Percentiles rank a stretch among this genome's conserved stretches.
Conservation (phyloP, 2,329 filamentous ascomycete species). For the Xylariales sp. region DNA sequence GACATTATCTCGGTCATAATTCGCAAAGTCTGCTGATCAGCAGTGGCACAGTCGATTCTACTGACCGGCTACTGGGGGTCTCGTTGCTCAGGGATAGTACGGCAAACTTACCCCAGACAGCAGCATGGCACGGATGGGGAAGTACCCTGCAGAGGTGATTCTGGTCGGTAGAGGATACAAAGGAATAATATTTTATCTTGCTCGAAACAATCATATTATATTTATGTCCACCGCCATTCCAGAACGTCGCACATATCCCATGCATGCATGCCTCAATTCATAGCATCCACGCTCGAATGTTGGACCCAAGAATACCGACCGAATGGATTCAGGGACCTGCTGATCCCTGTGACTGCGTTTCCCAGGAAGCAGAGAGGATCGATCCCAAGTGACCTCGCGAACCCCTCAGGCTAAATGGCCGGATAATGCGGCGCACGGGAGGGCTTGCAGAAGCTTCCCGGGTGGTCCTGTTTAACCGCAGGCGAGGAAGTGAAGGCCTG, state of each 20-base stretch:
- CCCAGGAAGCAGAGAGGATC: not conserved
- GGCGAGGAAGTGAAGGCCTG: not conserved
- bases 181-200: not conserved
- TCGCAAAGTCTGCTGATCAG: no score
- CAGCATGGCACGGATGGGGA: constrained; percentile 8
- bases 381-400: not conserved
- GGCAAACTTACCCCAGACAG: constrained; percentile 1
- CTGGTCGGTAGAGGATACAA: not conserved
- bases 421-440: not conserved
- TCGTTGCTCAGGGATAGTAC: constrained; percentile 1
- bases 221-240: constrained; percentile 4
- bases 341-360: not conserved
- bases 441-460: not conserved
- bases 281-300: not conserved
- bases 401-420: constrained; percentile 1
- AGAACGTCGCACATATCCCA: no score
- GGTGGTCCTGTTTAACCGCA: constrained; percentile 3
- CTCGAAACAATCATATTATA: no score
- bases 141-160: not conserved
- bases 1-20: no score
- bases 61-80: no score
- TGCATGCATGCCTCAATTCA: not conserved
- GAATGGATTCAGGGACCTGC: constrained; percentile 5
- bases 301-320: constrained; percentile 1
- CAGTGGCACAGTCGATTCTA: no score